These are phyloP conservation scores for Neurospora sp. DNA, from an alignment of 2,329 filamentous ascomycete species.

Conservation along the genomic window DNA sequence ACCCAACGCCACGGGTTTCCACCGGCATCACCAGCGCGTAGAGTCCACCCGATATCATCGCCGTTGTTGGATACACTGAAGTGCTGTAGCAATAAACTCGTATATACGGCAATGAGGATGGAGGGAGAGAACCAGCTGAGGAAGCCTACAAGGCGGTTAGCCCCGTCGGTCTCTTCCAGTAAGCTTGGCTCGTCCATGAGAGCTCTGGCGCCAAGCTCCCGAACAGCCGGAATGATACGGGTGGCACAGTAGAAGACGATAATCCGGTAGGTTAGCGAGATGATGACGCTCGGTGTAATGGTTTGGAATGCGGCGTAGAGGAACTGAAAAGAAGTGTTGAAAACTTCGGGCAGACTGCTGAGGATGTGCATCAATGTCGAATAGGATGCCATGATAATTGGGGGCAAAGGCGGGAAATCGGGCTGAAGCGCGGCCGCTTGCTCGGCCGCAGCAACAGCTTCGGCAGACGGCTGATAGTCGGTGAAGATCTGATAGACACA, in stretches of 20 bases:
- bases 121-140: slow-evolving; percentile 91
- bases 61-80: slow-evolving; percentile 66
- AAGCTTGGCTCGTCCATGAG: slow-evolving; percentile 76
- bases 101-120: slow-evolving; percentile 92
- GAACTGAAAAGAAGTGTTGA: slow-evolving; percentile 76
- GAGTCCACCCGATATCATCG: slow-evolving; percentile 64
- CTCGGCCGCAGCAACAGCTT: slow-evolving; percentile 44
- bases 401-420: slow-evolving; percentile 93
- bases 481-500: slow-evolving; percentile 99
- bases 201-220: slow-evolving; percentile 73
- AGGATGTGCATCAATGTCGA: slow-evolving; percentile 80
- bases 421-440: slow-evolving; percentile 48
- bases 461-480: slow-evolving; percentile 78
- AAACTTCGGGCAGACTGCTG: slow-evolving; percentile 69
- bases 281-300: slow-evolving; percentile 90
- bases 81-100: slow-evolving; percentile 88
- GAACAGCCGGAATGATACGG: slow-evolving; percentile 87
- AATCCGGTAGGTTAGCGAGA: slow-evolving; percentile 85
- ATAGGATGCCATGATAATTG: slow-evolving; percentile 97
- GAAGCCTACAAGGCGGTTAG: slow-evolving; percentile 69
- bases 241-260: slow-evolving; percentile 94
- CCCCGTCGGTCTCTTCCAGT: slow-evolving; percentile 68
- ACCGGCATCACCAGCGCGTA: slow-evolving; percentile 69
- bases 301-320: slow-evolving; percentile 88
- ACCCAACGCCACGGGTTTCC: slow-evolving; percentile 90